These are phyloP conservation scores for Gaeumannomyces sp. DNA, from an alignment of 2,329 filamentous ascomycete genomes.

Conservation along the genomic window DNA sequence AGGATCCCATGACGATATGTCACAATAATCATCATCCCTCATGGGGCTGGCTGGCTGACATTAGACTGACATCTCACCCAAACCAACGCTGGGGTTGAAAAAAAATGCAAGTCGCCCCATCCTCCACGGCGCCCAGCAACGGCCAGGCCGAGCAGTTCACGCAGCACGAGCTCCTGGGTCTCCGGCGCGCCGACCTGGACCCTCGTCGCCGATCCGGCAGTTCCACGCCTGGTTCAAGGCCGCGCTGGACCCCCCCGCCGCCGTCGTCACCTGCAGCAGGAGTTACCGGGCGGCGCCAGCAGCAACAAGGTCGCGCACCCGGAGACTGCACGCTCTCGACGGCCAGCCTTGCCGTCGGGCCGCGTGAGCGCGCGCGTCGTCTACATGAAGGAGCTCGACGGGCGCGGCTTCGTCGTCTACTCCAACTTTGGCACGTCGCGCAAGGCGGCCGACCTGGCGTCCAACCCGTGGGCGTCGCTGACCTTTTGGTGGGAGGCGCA, in stretches of 20 bases:
- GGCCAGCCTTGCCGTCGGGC: conserved; percentile 72
- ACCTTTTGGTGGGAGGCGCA: conserved; percentile 86
- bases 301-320: conserved; percentile 56
- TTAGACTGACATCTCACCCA: neutral
- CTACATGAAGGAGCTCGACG: conserved; percentile 92
- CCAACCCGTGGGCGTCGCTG: conserved; percentile 72
- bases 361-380: conserved; percentile 80
- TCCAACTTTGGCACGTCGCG: conserved; percentile 79
- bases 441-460: conserved; percentile 57
- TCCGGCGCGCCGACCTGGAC: conserved; percentile 56
- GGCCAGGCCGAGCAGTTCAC: conserved; percentile 73
- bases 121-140: conserved; percentile 21
- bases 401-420: conserved; percentile 81
- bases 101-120: conserved; percentile 40
- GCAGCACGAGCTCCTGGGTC: conserved; percentile 43
- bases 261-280: too few relatives aligned
- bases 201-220: conserved; percentile 64
- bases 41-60: neutral
- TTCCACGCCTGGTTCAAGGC: conserved; percentile 86
- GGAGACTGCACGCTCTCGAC: conserved; percentile 88
- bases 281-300: conserved; percentile 2
- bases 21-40: neutral
- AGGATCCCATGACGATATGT: neutral
- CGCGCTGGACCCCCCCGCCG: conserved; percentile 49
- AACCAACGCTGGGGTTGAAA: neutral